These are phyloP conservation scores for Tylopilus felleus DNA, from an alignment of 768 basidiomycete genomes.

Conservation along the genomic window DNA sequence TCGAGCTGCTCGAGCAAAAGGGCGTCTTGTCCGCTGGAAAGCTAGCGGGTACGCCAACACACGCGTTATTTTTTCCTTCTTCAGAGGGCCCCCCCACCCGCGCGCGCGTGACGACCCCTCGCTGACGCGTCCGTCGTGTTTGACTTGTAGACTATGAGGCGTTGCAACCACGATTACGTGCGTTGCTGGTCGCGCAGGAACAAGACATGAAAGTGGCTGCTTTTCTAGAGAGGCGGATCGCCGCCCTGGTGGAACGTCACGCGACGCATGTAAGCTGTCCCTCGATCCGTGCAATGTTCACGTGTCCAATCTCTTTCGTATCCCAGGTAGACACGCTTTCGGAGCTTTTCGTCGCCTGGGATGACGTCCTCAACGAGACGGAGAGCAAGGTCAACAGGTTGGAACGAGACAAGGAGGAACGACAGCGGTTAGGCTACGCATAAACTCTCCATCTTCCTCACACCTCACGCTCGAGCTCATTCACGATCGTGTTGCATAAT, in stretches of 20 bases:
- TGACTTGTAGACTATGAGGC: constrained; percentile 51
- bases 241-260: constrained; percentile 62
- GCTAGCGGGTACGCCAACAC: constrained; percentile 52
- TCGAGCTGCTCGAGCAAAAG: constrained; percentile 64
- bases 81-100: too few relatives aligned
- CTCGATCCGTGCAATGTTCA: neutral
- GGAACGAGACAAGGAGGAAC: constrained; percentile 61
- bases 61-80: too few relatives aligned
- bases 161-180: constrained; percentile 65
- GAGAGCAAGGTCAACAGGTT: constrained; percentile 56
- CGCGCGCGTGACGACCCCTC: neutral
- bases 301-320: neutral
- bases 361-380: constrained; percentile 66
- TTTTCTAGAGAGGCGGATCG: constrained; percentile 64
- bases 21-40: constrained; percentile 73
- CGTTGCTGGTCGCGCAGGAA: constrained; percentile 53
- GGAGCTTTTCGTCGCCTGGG: constrained; percentile 83
- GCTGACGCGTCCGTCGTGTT: too few relatives aligned
- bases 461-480: neutral
- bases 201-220: constrained; percentile 57
- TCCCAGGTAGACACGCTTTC: constrained; percentile 74
- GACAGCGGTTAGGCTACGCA: constrained; percentile 59
- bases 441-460: constrained; percentile 18
- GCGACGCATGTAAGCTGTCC: constrained; percentile 56
- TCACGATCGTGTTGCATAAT: constrained; percentile 5